Evolutionary conservation across 2,329 filamentous ascomycete species (phyloP).

Genomic region (Fusarium verticillioides): DNA sequence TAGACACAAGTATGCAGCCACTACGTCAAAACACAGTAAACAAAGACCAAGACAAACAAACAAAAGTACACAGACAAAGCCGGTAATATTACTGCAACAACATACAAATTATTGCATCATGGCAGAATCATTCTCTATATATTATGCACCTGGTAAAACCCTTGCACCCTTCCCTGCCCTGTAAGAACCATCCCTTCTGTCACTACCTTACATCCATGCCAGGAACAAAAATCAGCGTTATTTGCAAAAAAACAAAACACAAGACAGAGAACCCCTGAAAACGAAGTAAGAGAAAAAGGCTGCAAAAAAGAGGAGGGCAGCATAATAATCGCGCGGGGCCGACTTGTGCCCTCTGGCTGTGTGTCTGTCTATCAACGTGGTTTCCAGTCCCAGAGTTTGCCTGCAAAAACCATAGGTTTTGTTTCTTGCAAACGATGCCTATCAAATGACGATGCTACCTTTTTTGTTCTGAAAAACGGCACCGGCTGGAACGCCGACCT

Average conservation of each 20-base stretch:
- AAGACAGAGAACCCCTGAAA: conserved; percentile 37
- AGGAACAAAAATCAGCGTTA: conserved; percentile 38
- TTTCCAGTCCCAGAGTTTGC: conserved; percentile 43
- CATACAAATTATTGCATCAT: conserved; percentile 25
- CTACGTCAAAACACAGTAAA: neutral
- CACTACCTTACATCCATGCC: conserved; percentile 44
- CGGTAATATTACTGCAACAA: conserved; percentile 11
- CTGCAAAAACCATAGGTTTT: conserved; percentile 36
- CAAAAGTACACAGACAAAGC: neutral
- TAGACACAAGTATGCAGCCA: neutral
- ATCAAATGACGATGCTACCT: conserved; percentile 46
- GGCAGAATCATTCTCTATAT: conserved; percentile 46
- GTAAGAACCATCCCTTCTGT: conserved; percentile 35
- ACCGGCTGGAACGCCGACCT: conserved; percentile 42
- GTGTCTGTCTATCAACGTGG: conserved; percentile 47
- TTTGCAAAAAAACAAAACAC: conserved; percentile 30
- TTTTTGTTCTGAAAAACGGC: conserved; percentile 40
- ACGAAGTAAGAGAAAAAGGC: conserved; percentile 38
- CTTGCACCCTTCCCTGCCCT: conserved; percentile 39
- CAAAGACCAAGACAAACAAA: neutral
- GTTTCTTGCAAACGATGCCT: conserved; percentile 42
- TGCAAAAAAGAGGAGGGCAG: conserved; percentile 41
- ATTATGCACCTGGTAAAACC: conserved; percentile 45
- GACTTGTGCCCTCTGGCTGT: conserved; percentile 43
- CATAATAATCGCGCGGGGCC: conserved; percentile 39